Percentiles rank a stretch among this genome's conserved stretches.
phyloP scores from a whole-genome alignment of 2,329 filamentous ascomycete species.

The Immersiporthe knoxdaviesiana region DNA sequence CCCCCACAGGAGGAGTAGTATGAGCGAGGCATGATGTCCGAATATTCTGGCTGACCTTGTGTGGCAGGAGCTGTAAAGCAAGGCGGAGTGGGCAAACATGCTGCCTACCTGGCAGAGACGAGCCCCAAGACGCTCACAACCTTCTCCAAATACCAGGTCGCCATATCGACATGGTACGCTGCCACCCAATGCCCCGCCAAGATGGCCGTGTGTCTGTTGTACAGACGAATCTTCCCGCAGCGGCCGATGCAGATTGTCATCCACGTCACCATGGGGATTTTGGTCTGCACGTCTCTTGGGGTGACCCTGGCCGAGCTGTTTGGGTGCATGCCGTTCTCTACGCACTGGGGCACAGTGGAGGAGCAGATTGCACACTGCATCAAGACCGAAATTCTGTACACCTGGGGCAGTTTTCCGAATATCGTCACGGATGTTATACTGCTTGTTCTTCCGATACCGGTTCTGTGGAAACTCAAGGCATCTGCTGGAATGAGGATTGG shows the following conservation, averaged over 20 bases:
- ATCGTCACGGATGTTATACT: slow-evolving; percentile 42
- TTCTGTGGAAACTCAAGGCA: slow-evolving; percentile 36
- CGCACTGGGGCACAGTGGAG: slow-evolving; percentile 24
- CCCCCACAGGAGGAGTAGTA: not conserved
- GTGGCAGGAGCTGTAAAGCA: not conserved
- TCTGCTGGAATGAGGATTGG: slow-evolving; percentile 2
- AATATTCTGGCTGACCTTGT: not conserved
- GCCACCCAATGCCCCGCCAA: slow-evolving; percentile 29
- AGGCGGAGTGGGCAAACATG: slow-evolving; percentile 12
- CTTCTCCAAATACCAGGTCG: slow-evolving; percentile 33
- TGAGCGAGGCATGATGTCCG: no score
- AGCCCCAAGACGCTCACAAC: not conserved
- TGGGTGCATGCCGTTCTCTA: not conserved
- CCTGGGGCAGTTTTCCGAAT: slow-evolving; percentile 41
- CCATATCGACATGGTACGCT: slow-evolving; percentile 32
- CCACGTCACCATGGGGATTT: slow-evolving; percentile 7
- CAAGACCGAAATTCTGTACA: slow-evolving; percentile 35
- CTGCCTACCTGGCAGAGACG: not conserved
- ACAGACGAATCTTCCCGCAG: slow-evolving; percentile 31
- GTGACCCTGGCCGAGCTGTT: not conserved
- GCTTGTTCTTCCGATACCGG: slow-evolving; percentile 40
- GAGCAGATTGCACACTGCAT: slow-evolving; percentile 33
- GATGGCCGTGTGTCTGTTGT: slow-evolving; percentile 32
- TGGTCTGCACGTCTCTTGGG: slow-evolving; percentile 1
- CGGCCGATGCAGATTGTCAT: slow-evolving; percentile 22